A percentile compares a stretch with the other conserved stretches of the same genome.
Conservation (phyloP, 768 basidiomycete genomes). For the Flagelloscypha sp. region DNA sequence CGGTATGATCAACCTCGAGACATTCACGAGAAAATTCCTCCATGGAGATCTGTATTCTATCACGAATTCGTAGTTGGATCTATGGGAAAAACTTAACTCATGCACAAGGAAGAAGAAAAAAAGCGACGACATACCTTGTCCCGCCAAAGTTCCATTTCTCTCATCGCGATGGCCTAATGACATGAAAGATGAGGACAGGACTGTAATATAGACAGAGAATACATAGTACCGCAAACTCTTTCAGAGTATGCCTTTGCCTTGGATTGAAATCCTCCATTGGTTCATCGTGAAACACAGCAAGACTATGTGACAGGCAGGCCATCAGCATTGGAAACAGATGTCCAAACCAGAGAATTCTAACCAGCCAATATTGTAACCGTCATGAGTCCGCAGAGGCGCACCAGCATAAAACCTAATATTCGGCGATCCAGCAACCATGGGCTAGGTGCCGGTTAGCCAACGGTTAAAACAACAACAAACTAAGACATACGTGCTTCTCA, state of each 20-base stretch:
- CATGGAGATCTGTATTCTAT: constrained; percentile 92
- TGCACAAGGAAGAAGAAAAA: not conserved
- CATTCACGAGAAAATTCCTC: constrained; percentile 94
- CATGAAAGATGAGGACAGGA: constrained; percentile 7
- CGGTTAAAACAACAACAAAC: constrained; percentile 2
- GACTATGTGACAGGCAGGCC: constrained; percentile 36
- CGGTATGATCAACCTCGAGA: constrained; percentile 63
- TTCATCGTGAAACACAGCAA: constrained; percentile 78
- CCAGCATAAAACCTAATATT: constrained; percentile 86
- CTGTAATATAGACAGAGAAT: not conserved
- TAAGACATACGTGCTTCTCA: constrained; percentile 51
- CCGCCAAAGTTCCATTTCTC: constrained; percentile 92
- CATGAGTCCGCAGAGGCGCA: constrained; percentile 79
- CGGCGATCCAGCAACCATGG: constrained; percentile 58
- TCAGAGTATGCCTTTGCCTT: constrained; percentile 82
- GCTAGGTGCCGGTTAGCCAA: constrained; percentile 31
- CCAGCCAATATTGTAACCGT: constrained; percentile 87
- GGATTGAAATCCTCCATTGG: constrained; percentile 83
- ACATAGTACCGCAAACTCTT: constrained; percentile 69
- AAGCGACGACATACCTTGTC: constrained; percentile 56
- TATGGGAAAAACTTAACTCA: constrained; percentile 16
- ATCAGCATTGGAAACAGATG: constrained; percentile 1
- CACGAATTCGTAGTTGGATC: constrained; percentile 87
- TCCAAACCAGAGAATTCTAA: constrained; percentile 23
- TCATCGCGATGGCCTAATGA: constrained; percentile 73